Percentiles rank a stretch among this genome's conserved stretches.
These are phyloP conservation scores for Mortierella sp. DNA, from an alignment of 371 early-diverging fungal genomes.

Conservation along the genomic window DNA sequence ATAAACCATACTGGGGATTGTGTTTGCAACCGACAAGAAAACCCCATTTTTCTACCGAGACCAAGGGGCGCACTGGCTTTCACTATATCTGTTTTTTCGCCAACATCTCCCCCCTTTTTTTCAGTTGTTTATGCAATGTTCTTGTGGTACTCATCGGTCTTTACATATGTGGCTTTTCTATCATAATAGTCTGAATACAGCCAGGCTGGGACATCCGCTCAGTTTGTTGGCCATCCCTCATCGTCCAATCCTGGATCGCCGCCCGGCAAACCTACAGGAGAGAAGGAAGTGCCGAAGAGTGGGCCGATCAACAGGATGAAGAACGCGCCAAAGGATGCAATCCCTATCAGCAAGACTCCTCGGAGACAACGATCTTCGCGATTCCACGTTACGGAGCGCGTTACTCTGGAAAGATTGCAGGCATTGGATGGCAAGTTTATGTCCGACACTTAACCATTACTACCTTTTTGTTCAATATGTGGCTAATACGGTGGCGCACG, in stretches of 20 bases:
- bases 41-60: neutral
- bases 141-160: conserved; percentile 6
- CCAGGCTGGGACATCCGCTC: conserved; percentile 26
- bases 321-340: conserved; percentile 83
- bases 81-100: conserved; percentile 5
- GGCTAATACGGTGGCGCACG: neutral
- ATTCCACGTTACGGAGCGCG: conserved; percentile 81
- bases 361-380: conserved; percentile 87
- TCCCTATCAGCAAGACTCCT: conserved; percentile 85
- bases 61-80: neutral
- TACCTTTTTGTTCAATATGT: neutral
- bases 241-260: conserved; percentile 35
- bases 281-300: conserved; percentile 77
- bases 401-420: conserved; percentile 81
- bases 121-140: conserved; percentile 23
- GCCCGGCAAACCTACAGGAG: conserved; percentile 37
- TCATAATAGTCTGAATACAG: conserved; percentile 31
- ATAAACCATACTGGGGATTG: neutral
- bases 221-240: conserved; percentile 19
- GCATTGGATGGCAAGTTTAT: conserved; percentile 75
- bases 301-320: conserved; percentile 84
- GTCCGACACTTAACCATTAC: neutral
- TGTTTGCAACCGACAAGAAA: neutral
- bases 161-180: conserved; percentile 1
- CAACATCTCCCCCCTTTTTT: too few species aligned